Base-by-base conservation (phyloP, 1,284 basidiomycete species). In the Ustilago shanxiensis region DNA sequence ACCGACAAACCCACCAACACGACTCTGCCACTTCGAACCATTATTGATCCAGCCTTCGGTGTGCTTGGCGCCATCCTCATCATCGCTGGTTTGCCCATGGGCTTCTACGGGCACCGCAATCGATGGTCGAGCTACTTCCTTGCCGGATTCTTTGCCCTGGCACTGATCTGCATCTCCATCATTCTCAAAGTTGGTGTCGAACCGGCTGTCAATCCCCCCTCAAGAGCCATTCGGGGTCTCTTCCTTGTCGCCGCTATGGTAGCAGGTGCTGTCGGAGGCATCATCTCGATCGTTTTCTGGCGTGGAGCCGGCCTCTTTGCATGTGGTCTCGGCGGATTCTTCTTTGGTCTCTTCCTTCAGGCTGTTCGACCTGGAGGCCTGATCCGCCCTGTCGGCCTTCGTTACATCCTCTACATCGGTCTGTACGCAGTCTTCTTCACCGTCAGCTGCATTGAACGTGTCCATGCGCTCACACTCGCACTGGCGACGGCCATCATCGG, bases 371-470 rank as follows among this genome's bases (percentile, higher is more conserved):
- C 91, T 68, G 93, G 94, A 20, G 95, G 95, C 33, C 87, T 97
- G 61, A 93, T 98, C 77, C 88, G 87, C 50, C 89, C 90, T 41
- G 89, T 92, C 61, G 92, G 92, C 6, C 89, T 92, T 53, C 90
- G 95, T 70, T 98, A 93, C 93, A 92, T 95, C 72, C 88, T 98
- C 72, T 92, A 93, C 80, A 92, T 95, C 59, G 92, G 93, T 91
- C 50, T 79, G 28, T 79, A 65, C 33, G 80, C 72, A 11, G 29
- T 66, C 52, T 78, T 76, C 53, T 73, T 69, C 62, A 45, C 63
- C 8, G 39, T 67, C 26, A 73, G 70, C 65, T 58, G 65, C 71
- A 67, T 63, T 66, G 79, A 58, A 76, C 71, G 71, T 70, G 70
- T 79, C 67, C 61, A 81, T 77, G 60, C 64, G 61, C 68, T 75